Base-by-base conservation (phyloP, 805 yeast species). In the Wickerhamomyces rabaulensis region DNA sequence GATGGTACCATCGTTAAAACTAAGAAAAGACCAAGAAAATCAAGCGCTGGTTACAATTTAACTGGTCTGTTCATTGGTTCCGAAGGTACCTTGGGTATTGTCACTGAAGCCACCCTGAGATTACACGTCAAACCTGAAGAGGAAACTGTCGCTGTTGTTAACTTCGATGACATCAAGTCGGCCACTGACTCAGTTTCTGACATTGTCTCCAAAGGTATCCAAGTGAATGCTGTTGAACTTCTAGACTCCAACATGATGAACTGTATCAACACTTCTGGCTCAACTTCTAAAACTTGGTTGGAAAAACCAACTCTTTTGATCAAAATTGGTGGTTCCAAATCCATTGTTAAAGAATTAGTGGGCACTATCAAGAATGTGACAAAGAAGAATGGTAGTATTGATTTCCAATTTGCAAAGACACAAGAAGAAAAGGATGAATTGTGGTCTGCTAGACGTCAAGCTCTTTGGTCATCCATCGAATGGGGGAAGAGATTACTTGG, bases 1-100 rank as follows among this genome's bases (percentile, higher is more conserved):
- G 95, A 86, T 64, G 95, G 95, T 2, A 81, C 90, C 1, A 68
- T 87, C 29, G 70, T 86, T 42, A 87, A 83, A 66, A 87, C 95
- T 1, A 78, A 79, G 50, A 79, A 76, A 54, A 72, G 94, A 60
- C 91, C 94, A 4, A 74, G 87, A 56, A 86, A 87, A 55, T 77
- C 90, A 2, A 75, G 87, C 51, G 91, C 92, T 9, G 95, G 95
- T 12, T 86, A 86, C 60, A 85, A 84, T 56, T 68, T 86, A 60
- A 87, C 86, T 42, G 82, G 84, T n/a, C 63, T 86, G 48, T 84
- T 86, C 58, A 70, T 82, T 43, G 94, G 95, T 0, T 74, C 84
- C 39, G 94, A 87, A 56, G 94, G 95, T 8, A 86, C 95, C 0
- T 63, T 87, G 45, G 95, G 94, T 2, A 73, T 87, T 16, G 79